phyloP scores from a whole-genome alignment of 352 stramenopile genomes.

The Phytophthora sp. region DNA sequence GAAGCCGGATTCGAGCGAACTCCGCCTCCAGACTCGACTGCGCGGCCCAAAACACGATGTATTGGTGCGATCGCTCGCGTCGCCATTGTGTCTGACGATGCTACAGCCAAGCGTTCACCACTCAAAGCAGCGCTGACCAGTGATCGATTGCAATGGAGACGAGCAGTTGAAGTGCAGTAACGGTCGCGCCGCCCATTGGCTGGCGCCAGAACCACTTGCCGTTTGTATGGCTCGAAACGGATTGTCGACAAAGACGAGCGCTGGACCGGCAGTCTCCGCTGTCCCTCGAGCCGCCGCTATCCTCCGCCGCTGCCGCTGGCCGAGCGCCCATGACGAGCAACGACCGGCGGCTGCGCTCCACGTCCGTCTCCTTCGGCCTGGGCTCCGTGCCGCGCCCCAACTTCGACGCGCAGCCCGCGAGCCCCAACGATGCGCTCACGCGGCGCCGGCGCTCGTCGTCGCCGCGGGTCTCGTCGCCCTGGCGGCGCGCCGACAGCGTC shows the following conservation, averaged over 20 bases:
- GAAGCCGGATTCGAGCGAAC: no score
- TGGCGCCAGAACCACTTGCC: no score
- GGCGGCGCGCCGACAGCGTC: conserved; percentile 57
- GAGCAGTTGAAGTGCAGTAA: no score
- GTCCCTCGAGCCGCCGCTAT: neutral
- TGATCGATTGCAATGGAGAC: no score
- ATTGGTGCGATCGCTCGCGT: no score
- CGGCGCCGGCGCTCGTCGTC: conserved; percentile 31
- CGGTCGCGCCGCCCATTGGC: no score
- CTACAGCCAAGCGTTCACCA: no score
- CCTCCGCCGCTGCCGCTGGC: neutral
- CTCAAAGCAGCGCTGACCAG: no score
- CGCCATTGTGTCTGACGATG: no score
- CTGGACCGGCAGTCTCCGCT: neutral
- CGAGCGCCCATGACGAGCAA: conserved; percentile 22
- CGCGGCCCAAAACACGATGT: no score
- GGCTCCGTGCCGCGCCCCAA: conserved; percentile 13
- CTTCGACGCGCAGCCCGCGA: neutral
- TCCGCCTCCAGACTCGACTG: no score
- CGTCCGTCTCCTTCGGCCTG: conserved; percentile 25
- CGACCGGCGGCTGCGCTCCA: conserved; percentile 21
- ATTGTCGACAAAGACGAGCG: neutral
- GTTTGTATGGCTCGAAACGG: no score
- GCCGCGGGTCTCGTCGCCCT: conserved; percentile 29
- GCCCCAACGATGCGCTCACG: neutral